Percentiles rank a stretch among this genome's conserved stretches.
Conservation (phyloP, 2,329 filamentous ascomycete genomes). For the Onygena corvina region DNA sequence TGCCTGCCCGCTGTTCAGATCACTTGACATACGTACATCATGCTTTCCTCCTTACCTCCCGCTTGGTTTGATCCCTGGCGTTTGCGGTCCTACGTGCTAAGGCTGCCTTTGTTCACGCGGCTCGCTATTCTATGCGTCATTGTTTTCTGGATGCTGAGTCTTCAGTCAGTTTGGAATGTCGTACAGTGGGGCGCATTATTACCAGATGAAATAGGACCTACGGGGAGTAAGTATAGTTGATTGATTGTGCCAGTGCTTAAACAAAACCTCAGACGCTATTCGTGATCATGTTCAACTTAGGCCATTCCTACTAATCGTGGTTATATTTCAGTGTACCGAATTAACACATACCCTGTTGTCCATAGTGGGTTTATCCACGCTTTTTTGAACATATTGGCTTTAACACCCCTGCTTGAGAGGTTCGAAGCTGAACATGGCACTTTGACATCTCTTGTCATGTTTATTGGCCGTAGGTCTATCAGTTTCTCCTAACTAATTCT, state of each 20-base stretch:
- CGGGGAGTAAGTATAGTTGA: slow-evolving; percentile 49
- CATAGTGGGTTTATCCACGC: slow-evolving; percentile 72
- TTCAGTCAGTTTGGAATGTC: slow-evolving; percentile 61
- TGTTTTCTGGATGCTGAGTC: slow-evolving; percentile 54
- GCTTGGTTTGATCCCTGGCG: slow-evolving; percentile 57
- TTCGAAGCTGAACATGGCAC: slow-evolving; percentile 92
- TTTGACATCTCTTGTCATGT: slow-evolving; percentile 71
- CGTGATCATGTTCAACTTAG: neutral
- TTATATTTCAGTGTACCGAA: slow-evolving; percentile 59
- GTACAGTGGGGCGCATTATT: slow-evolving; percentile 66
- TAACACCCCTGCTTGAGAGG: slow-evolving; percentile 80
- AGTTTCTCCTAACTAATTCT: neutral
- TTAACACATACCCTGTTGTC: slow-evolving; percentile 84
- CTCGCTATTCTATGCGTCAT: slow-evolving; percentile 54
- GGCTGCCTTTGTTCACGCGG: slow-evolving; percentile 80
- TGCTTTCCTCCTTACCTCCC: slow-evolving; percentile 33
- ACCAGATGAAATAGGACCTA: slow-evolving; percentile 60
- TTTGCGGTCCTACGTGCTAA: slow-evolving; percentile 66
- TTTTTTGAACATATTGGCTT: slow-evolving; percentile 62
- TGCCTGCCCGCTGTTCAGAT: too few species aligned
- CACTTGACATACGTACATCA: too few species aligned
- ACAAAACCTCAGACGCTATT: too few species aligned
- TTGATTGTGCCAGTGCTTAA: neutral
- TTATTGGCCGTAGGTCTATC: slow-evolving; percentile 69
- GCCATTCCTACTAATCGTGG: neutral